Percentiles rank a stretch among this genome's conserved stretches.
These are phyloP conservation scores for Ambrosiella cleistominuta DNA, from an alignment of 2,329 filamentous ascomycete genomes.

Conservation along the genomic window DNA sequence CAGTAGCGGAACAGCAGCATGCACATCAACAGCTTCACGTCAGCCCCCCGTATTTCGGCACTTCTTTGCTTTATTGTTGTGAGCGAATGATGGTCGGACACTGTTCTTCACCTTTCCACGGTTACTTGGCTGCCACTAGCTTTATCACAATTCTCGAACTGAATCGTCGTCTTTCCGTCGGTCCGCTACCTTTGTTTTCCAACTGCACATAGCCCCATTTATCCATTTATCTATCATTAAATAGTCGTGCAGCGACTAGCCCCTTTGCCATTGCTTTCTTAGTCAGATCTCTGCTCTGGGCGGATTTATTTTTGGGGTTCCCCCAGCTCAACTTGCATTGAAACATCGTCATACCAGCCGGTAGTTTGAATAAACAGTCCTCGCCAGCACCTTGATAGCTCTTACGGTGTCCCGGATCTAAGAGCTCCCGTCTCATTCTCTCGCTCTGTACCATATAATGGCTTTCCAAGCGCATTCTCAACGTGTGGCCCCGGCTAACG, in stretches of 20 bases:
- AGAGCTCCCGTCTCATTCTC: neutral
- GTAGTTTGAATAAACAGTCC: neutral
- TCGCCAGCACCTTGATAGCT: neutral
- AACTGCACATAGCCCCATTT: neutral
- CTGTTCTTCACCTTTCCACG: neutral
- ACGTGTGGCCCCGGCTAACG: conserved; percentile 5
- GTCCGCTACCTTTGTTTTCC: neutral
- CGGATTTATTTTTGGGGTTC: neutral
- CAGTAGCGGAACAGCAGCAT: neutral
- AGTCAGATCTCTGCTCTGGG: neutral
- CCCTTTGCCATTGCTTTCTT: neutral
- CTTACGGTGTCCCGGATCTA: neutral
- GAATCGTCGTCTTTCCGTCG: neutral
- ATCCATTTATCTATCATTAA: neutral
- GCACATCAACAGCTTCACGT: neutral
- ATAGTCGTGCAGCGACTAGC: neutral
- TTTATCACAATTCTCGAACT: neutral
- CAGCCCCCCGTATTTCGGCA: neutral
- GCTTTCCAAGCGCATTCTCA: conserved; percentile 11
- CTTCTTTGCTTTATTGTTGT: neutral
- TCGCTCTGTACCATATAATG: conserved; percentile 1
- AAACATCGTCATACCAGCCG: neutral
- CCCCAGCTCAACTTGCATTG: neutral
- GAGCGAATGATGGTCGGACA: neutral
- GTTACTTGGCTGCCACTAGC: neutral